Evolutionary conservation across 208 protist species (phyloP), one percentile per base, ranked within the genome.

Genomic region (Herpetomonas tarakana): DNA sequence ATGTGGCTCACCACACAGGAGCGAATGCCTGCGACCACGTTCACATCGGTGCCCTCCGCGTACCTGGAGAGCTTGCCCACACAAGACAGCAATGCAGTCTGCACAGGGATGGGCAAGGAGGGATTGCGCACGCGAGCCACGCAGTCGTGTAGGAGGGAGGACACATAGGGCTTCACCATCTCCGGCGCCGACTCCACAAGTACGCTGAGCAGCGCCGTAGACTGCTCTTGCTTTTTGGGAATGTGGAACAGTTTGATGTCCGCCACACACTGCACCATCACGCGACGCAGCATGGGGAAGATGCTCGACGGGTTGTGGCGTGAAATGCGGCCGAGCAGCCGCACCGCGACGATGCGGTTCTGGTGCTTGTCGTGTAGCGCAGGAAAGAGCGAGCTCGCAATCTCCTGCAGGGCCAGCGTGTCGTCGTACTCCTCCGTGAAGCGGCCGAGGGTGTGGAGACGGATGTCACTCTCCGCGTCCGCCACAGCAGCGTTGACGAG

Each of bases 401-500:
- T 72, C 27, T 88, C 80, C 60, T 92, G 83, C 41, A 88, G 57
- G n/a, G 91, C 77, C 30, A 96, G 73, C 22, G 82, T 87, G 46
- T 74, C 62, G 67, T 96, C 88, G 58, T 78, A 93, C 58, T 78
- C 78, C 16, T 61, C 52, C 6, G 80, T 91, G 53, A 96, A 83
- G 31, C 65, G 78, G 54, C 90, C 77, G 4, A 96, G 63, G 14
- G 84, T 94, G 73, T 91, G 76, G 39, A 96, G 71, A 25, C 91
- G 80, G 52, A 96, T 92, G 65, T 93, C 83, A 68, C 91, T 93
- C 64, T 93, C 85, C 12, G 83, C 74, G 65, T 96, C 91, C 24
- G 87, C 81, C 41, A 96, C 87, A 14, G 91, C 87, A n/a, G 81
- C 83, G 61, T 83, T 86, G 30, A 91, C 81, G 38, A 96, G 78